phyloP scores from a whole-genome alignment of 2,329 filamentous ascomycete species.

The Bipolaris victoriae region DNA sequence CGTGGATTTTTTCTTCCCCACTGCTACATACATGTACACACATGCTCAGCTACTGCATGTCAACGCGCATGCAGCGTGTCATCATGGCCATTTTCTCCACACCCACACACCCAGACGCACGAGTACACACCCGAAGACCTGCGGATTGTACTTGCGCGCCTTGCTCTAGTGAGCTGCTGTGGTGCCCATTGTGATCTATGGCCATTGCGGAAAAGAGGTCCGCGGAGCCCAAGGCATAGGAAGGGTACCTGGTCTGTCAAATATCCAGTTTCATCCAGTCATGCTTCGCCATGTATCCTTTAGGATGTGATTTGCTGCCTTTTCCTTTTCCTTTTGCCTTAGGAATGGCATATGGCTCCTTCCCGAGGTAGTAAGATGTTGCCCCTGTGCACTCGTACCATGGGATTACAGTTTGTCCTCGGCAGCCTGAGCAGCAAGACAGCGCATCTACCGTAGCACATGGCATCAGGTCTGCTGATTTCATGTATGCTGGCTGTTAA shows the following conservation, averaged over 20 bases:
- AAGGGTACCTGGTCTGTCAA: constrained; percentile 2
- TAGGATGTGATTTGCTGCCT: background rate
- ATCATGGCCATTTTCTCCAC: constrained; percentile 1
- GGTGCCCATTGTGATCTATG: background rate
- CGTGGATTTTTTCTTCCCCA: background rate
- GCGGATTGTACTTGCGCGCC: background rate
- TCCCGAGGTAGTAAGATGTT: background rate
- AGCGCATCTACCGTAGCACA: background rate
- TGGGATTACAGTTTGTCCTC: background rate
- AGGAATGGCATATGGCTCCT: background rate
- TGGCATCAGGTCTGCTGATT: background rate
- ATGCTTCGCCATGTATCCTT: constrained; percentile 1
- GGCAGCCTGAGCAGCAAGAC: background rate
- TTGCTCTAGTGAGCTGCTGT: background rate
- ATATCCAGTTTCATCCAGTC: background rate
- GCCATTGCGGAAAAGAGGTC: background rate
- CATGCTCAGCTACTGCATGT: constrained; percentile 6
- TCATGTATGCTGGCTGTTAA: background rate
- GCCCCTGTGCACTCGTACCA: background rate
- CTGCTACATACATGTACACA: background rate
- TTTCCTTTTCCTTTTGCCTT: background rate
- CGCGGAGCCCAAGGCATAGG: background rate
- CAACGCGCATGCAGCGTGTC: constrained; percentile 8
- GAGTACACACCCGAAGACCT: background rate
- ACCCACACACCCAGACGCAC: background rate